phyloP scores from a whole-genome alignment of 768 basidiomycete species.

The Hemileccinum rubropunctum region DNA sequence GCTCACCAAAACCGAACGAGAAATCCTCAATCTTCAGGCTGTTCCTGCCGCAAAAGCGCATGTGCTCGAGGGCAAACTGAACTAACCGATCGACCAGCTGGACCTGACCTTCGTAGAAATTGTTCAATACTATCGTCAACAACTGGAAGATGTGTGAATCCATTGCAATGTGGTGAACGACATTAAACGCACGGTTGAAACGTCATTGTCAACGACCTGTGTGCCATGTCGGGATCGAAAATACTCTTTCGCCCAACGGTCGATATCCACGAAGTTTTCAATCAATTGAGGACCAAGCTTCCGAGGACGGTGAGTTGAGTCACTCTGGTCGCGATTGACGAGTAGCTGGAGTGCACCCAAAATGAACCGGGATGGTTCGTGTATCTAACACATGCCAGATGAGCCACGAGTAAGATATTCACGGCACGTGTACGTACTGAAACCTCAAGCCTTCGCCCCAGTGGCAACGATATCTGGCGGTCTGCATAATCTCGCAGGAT shows the following conservation, averaged over 20 bases:
- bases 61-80: constrained; percentile 22
- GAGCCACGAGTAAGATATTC: neutral
- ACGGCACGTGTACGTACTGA: constrained; percentile 14
- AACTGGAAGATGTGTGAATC: constrained; percentile 13
- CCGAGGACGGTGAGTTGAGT: constrained; percentile 12
- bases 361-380: constrained; percentile 24
- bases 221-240: constrained; percentile 21
- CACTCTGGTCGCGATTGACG: constrained; percentile 23
- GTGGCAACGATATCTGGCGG: constrained; percentile 24
- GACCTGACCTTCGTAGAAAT: constrained; percentile 30
- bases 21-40: constrained; percentile 24
- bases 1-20: constrained; percentile 30
- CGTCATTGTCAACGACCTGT: constrained; percentile 12
- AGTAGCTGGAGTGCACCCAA: constrained; percentile 27
- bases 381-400: constrained; percentile 17
- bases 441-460: constrained; percentile 24
- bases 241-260: constrained; percentile 27
- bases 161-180: neutral
- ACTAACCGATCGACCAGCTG: constrained; percentile 28
- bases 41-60: constrained; percentile 18
- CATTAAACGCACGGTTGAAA: constrained; percentile 18
- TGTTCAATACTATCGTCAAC: constrained; percentile 29
- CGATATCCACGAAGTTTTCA: constrained; percentile 30
- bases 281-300: constrained; percentile 29
- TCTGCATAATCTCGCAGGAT: constrained; percentile 28